Conservation (phyloP, 441 rosid species). For the Erodium chrysanthum region DNA sequence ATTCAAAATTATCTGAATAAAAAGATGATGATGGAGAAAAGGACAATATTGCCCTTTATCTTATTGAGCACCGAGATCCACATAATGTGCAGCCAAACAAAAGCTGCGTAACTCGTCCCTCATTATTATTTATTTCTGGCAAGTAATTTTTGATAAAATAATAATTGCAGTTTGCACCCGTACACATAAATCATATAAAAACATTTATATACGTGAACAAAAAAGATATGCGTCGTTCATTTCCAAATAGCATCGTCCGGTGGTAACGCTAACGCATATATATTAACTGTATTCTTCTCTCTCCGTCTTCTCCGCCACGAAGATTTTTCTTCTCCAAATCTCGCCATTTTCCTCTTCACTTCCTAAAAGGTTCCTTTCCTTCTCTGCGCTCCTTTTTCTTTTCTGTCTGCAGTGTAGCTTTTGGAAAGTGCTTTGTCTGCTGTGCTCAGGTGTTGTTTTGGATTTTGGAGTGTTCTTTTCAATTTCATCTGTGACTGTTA, state of each 20-base stretch:
- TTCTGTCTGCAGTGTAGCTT: not conserved
- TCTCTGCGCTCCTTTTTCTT: not conserved
- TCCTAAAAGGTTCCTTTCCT: not conserved
- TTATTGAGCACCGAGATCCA: not conserved
- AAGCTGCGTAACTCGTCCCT: not conserved
- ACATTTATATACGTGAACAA: not conserved
- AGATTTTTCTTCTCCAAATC: not conserved
- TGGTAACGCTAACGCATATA: not conserved
- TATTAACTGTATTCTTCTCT: not conserved
- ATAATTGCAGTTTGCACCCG: too few relatives aligned
- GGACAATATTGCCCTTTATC: not conserved
- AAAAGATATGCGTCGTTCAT: not conserved
- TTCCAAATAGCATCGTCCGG: conserved; percentile 1
- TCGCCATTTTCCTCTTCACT: not conserved
- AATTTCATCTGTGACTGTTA: not conserved
- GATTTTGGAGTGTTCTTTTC: not conserved
- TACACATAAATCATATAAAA: not conserved
- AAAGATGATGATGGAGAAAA: not conserved
- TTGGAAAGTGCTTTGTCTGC: not conserved
- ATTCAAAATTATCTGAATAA: too few relatives aligned
- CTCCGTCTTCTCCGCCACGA: conserved; percentile 1
- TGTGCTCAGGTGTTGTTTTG: not conserved
- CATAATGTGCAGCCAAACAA: conserved; percentile 3
- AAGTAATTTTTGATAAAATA: too few relatives aligned
- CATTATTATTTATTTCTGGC: not conserved